Evolutionary conservation across 441 rosid genomes (phyloP).

Genomic region (Adansonia grandidieri): DNA sequence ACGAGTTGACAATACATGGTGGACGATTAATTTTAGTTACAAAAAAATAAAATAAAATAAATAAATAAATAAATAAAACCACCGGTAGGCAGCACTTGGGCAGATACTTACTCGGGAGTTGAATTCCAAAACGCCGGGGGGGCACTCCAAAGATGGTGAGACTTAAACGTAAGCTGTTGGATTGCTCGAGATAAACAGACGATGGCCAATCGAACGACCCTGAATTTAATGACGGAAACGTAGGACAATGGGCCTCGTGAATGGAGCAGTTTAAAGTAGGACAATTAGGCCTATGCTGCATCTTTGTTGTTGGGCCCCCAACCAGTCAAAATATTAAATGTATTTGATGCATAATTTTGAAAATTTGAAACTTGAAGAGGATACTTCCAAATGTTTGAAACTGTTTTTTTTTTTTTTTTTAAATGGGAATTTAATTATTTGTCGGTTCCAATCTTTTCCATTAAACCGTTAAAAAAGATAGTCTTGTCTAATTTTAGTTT

Average conservation of each 20-base stretch:
- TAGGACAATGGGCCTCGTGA: conserved; percentile 43
- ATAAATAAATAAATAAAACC: neutral
- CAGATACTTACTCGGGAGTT: conserved; percentile 2
- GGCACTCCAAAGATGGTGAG: conserved; percentile 17
- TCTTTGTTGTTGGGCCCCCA: neutral
- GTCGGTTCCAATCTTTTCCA: neutral
- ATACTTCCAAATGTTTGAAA: neutral
- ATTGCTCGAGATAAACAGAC: conserved; percentile 34
- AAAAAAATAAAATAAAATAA: neutral
- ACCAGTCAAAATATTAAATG: neutral
- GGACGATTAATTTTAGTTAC: neutral
- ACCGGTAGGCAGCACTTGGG: neutral
- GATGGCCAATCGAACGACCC: conserved; percentile 42
- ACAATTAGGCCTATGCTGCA: neutral
- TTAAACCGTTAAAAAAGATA: neutral
- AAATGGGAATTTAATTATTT: neutral
- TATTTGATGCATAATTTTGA: neutral
- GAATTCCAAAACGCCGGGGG: conserved; percentile 26
- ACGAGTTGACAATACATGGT: neutral
- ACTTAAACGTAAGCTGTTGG: conserved; percentile 22
- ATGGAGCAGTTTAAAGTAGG: conserved; percentile 36
- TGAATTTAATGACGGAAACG: conserved; percentile 12
- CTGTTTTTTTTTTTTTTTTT: neutral
- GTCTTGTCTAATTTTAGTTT: too few relatives aligned
- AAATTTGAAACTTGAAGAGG: neutral